Conservation (phyloP, 345 rosid species). For the Boechera stricta region DNA sequence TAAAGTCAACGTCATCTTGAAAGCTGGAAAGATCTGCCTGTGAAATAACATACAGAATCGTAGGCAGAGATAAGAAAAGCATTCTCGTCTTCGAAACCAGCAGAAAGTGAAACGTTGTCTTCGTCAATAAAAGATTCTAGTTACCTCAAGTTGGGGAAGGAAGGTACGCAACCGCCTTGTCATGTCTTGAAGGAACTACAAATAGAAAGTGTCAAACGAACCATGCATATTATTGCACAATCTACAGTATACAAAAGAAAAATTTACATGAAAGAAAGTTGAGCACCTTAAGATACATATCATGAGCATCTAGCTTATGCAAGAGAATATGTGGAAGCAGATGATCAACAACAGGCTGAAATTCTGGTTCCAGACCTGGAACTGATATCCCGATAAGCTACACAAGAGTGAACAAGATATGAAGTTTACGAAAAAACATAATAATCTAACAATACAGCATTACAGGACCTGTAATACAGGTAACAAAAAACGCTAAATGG, state of each 20-base stretch:
- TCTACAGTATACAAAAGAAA: constrained; percentile 5
- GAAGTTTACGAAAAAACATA: background rate
- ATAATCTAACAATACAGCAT: background rate
- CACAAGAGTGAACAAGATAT: constrained; percentile 23
- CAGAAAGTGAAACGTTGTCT: constrained; percentile 14
- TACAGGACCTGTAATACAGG: background rate
- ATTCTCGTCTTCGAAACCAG: background rate
- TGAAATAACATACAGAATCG: constrained; percentile 28
- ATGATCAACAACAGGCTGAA: constrained; percentile 82
- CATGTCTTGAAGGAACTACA: constrained; percentile 87
- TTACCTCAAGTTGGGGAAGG: constrained; percentile 92
- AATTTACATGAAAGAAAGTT: constrained; percentile 7
- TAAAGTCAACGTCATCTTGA: constrained; percentile 64
- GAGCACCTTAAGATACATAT: constrained; percentile 81
- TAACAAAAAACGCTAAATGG: background rate
- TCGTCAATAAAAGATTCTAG: constrained; percentile 21
- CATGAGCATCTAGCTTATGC: constrained; percentile 78
- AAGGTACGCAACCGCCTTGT: constrained; percentile 64
- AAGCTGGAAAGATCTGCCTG: constrained; percentile 71
- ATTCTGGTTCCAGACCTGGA: constrained; percentile 79
- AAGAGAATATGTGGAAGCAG: constrained; percentile 67
- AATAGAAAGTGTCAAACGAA: constrained; percentile 52
- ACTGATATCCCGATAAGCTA: constrained; percentile 82
- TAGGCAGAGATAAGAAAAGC: background rate
- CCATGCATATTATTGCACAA: constrained; percentile 40